Percentiles rank a stretch among this genome's conserved stretches.
Evolutionary conservation across 2,329 filamentous ascomycete species (phyloP).

Genomic region (Coniochaeta sp.): DNA sequence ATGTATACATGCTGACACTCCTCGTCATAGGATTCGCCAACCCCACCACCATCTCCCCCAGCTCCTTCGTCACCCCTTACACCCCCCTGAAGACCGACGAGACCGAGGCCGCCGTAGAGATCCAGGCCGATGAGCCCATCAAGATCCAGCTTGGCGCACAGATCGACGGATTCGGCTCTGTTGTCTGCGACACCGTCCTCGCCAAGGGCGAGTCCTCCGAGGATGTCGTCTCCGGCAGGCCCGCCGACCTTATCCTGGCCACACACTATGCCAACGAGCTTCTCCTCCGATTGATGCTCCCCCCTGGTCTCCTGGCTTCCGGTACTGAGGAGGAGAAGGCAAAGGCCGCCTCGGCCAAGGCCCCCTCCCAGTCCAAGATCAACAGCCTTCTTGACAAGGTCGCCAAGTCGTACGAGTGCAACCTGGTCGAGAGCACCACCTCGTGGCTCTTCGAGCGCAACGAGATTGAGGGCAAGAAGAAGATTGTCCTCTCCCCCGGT

Average conservation of each 20-base stretch:
- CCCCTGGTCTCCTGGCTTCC: conserved; percentile 74
- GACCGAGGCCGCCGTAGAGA: conserved; percentile 70
- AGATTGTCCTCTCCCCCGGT: conserved; percentile 84
- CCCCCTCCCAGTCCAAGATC: conserved; percentile 80
- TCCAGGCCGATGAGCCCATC: conserved; percentile 80
- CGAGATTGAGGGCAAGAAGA: conserved; percentile 96
- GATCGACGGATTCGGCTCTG: conserved; percentile 94
- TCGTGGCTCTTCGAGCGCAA: conserved; percentile 96
- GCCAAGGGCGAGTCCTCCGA: conserved; percentile 56
- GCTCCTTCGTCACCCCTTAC: conserved; percentile 92
- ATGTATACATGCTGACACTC: conserved; percentile 4
- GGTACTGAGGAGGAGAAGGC: conserved; percentile 93
- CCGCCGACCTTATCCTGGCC: conserved; percentile 82
- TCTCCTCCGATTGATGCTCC: conserved; percentile 82
- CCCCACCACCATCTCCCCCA: conserved; percentile 91
- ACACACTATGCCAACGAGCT: conserved; percentile 96
- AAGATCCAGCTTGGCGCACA: conserved; percentile 98
- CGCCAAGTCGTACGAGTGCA: conserved; percentile 83
- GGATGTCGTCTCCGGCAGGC: conserved; percentile 63
- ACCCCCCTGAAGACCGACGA: conserved; percentile 84
- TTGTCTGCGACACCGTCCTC: conserved; percentile 88
- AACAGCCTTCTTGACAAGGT: conserved; percentile 85
- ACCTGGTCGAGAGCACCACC: conserved; percentile 93
- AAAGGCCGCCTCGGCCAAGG: conserved; percentile 76
- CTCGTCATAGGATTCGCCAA: conserved; percentile 68